phyloP scores from a whole-genome alignment of 2,329 filamentous ascomycete genomes.

The Aspergillus latus region DNA sequence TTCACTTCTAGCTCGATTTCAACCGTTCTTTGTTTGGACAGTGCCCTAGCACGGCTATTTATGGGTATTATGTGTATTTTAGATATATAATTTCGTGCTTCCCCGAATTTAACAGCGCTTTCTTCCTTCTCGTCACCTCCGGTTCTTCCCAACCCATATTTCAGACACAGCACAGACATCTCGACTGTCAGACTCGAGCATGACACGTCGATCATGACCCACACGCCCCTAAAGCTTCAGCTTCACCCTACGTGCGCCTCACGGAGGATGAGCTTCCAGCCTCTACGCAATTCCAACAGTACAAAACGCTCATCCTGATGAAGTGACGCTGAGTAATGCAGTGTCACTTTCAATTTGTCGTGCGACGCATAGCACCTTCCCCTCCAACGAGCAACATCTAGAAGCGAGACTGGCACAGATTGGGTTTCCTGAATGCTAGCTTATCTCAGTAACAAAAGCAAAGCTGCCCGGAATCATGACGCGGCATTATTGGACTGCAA shows the following conservation, averaged over 20 bases:
- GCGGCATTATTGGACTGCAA: background rate
- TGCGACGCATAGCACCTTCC: background rate
- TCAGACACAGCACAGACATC: background rate
- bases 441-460: background rate
- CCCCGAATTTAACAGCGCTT: slow-evolving; percentile 1
- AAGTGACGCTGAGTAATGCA: background rate
- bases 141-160: background rate
- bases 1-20: background rate
- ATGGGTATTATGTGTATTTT: slow-evolving; percentile 11
- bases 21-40: background rate
- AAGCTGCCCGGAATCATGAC: background rate
- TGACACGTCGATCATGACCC: slow-evolving; percentile 6
- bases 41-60: background rate
- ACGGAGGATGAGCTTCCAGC: background rate
- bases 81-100: slow-evolving; percentile 3
- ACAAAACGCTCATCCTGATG: background rate
- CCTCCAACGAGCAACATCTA: background rate
- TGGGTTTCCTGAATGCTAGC: background rate
- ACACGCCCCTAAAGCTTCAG: background rate
- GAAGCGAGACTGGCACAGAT: background rate
- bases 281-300: background rate
- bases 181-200: background rate
- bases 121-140: background rate
- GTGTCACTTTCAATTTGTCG: background rate
- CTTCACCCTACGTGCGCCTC: background rate